phyloP scores from a whole-genome alignment of 805 yeast genomes.

The Metschnikowia dekortorum region DNA sequence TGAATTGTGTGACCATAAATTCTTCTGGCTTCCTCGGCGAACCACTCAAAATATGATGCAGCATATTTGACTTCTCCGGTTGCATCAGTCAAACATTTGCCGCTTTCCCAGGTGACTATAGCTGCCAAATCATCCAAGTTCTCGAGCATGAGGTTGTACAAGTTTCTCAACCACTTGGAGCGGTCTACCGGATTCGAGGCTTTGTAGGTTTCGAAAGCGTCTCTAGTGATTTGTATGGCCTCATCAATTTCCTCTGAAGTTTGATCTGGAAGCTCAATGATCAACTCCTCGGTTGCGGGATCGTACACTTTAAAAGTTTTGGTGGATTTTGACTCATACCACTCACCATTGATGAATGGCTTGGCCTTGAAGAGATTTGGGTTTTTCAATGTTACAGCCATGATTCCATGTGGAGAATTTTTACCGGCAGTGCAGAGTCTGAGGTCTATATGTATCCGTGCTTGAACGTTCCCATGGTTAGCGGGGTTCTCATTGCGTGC shows the following conservation, averaged over 20 bases:
- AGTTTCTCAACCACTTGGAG: slow-evolving; percentile 45
- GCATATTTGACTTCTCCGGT: slow-evolving; percentile 54
- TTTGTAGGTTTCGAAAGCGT: slow-evolving; percentile 43
- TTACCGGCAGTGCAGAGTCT: not conserved
- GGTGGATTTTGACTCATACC: slow-evolving; percentile 35
- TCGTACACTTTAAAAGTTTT: slow-evolving; percentile 35
- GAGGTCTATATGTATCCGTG: not conserved
- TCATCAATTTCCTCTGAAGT: slow-evolving; percentile 38
- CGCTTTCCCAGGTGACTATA: slow-evolving; percentile 56
- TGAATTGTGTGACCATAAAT: slow-evolving; percentile 54
- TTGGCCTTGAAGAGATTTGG: slow-evolving; percentile 28
- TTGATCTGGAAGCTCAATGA: slow-evolving; percentile 41
- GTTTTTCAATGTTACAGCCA: slow-evolving; percentile 26
- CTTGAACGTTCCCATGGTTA: not conserved
- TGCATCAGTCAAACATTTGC: slow-evolving; percentile 52
- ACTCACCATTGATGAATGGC: slow-evolving; percentile 38
- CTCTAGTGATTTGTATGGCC: slow-evolving; percentile 46
- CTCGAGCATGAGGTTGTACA: slow-evolving; percentile 49
- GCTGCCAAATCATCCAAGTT: slow-evolving; percentile 55
- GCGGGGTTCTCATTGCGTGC: slow-evolving; percentile 2
- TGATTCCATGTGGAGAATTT: not conserved
- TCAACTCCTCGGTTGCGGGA: slow-evolving; percentile 37
- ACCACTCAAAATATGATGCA: slow-evolving; percentile 47
- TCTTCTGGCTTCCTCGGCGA: slow-evolving; percentile 53
- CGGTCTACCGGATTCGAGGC: slow-evolving; percentile 49